These are phyloP conservation scores for Ambrosia artemisiifolia DNA, from an alignment of 129 eudicot genomes.

Conservation along the genomic window DNA sequence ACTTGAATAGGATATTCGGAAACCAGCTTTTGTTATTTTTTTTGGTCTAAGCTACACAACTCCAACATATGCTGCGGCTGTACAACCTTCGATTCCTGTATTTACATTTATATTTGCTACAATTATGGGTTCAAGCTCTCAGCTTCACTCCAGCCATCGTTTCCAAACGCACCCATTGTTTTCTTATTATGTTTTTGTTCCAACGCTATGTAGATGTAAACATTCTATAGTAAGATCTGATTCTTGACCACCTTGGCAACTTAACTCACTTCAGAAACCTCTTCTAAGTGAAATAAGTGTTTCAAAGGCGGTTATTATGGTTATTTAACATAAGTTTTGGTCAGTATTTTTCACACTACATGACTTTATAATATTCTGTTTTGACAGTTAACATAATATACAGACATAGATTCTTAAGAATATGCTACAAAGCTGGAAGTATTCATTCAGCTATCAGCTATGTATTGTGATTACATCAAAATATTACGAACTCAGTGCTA, in stretches of 20 bases:
- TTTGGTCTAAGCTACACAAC: slow-evolving; percentile 90
- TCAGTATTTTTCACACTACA: not conserved
- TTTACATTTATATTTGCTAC: slow-evolving; percentile 81
- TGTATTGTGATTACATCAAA: too few species aligned
- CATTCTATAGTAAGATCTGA: not conserved
- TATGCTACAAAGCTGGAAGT: too few species aligned
- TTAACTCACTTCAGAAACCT: slow-evolving; percentile 1
- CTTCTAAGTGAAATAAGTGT: too few species aligned
- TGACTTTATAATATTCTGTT: not conserved
- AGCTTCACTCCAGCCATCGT: not conserved
- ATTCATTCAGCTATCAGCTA: too few species aligned
- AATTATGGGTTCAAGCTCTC: slow-evolving; percentile 66
- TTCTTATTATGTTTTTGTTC: not conserved
- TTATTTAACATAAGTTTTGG: not conserved
- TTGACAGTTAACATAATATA: too few species aligned
- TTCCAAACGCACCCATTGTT: not conserved
- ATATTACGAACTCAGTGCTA: too few species aligned
- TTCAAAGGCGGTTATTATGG: not conserved
- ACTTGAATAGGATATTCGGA: slow-evolving; percentile 66
- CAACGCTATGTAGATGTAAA: too few species aligned
- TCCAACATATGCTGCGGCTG: slow-evolving; percentile 94
- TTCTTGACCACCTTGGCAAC: not conserved
- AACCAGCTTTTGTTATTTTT: slow-evolving; percentile 93
- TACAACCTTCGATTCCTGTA: slow-evolving; percentile 93
- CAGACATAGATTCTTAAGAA: too few species aligned